Evolutionary conservation across 192 early-diverging fungal species (phyloP).

Genomic region (Linnemannia hyalina): DNA sequence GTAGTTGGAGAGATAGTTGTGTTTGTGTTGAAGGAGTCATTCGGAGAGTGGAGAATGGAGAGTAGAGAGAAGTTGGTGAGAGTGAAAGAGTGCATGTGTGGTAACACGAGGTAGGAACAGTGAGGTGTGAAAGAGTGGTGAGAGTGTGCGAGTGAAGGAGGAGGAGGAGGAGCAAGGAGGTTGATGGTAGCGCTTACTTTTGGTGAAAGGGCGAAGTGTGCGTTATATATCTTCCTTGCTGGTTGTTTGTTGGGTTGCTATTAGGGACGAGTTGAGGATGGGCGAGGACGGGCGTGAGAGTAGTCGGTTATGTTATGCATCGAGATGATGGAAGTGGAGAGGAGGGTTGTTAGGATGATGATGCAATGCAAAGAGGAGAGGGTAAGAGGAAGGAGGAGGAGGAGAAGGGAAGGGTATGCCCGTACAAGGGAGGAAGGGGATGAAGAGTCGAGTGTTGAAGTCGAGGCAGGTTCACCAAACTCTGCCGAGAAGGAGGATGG

Average conservation of each 20-base stretch:
- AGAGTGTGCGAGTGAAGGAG: neutral
- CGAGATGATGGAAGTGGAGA: neutral
- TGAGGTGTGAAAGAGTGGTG: no score
- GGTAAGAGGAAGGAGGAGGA: neutral
- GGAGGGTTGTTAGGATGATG: neutral
- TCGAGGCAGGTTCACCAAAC: neutral
- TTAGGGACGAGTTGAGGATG: neutral
- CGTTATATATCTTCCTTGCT: conserved; percentile 7
- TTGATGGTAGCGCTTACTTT: neutral
- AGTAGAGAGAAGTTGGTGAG: no score
- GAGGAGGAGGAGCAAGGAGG: neutral
- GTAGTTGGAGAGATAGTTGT: no score
- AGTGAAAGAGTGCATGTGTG: no score
- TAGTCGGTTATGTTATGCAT: conserved; percentile 13
- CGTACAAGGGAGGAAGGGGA: conserved; percentile 11
- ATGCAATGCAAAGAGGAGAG: neutral
- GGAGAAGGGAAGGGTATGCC: neutral
- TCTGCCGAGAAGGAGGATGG: neutral
- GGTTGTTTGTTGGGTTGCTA: neutral
- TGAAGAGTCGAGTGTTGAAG: neutral
- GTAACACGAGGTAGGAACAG: no score
- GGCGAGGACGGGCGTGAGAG: conserved; percentile 3
- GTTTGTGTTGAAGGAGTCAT: no score
- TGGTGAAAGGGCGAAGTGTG: conserved; percentile 1
- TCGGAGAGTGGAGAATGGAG: no score